phyloP scores from a whole-genome alignment of 2,329 filamentous ascomycete genomes.

The Nemania abortiva region DNA sequence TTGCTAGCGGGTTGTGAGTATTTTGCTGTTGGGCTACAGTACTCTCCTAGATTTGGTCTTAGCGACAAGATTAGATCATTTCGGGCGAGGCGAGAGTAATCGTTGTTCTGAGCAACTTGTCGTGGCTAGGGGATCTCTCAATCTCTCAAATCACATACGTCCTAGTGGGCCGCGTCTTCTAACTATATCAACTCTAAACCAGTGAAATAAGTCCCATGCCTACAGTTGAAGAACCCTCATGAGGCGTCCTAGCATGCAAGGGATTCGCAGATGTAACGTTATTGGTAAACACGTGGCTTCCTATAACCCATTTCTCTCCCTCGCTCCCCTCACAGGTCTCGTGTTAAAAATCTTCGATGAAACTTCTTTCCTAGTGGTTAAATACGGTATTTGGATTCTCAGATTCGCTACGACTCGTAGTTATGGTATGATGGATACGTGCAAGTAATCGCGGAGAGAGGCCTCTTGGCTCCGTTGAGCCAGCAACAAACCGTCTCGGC shows the following conservation, averaged over 20 bases:
- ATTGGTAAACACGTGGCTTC: constrained; percentile 13
- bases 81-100: too few species aligned
- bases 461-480: constrained; percentile 10
- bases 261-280: constrained; percentile 2
- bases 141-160: background rate
- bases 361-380: background rate
- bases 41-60: too few species aligned
- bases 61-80: too few species aligned
- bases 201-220: constrained; percentile 15
- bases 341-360: background rate
- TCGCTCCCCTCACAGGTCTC: background rate
- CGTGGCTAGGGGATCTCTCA: too few species aligned
- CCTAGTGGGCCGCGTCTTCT: background rate
- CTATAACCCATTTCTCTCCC: background rate
- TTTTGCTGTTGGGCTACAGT: background rate
- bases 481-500: constrained; percentile 5
- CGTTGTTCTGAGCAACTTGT: too few species aligned
- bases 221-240: constrained; percentile 8
- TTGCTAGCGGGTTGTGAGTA: too few species aligned
- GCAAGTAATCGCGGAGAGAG: constrained; percentile 5
- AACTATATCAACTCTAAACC: background rate
- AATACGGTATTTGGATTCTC: constrained; percentile 18
- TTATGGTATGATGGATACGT: background rate
- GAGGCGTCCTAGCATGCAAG: constrained; percentile 19
- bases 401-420: background rate